Base-by-base conservation (phyloP, 768 basidiomycete species). In the Agrocybe praecox region DNA sequence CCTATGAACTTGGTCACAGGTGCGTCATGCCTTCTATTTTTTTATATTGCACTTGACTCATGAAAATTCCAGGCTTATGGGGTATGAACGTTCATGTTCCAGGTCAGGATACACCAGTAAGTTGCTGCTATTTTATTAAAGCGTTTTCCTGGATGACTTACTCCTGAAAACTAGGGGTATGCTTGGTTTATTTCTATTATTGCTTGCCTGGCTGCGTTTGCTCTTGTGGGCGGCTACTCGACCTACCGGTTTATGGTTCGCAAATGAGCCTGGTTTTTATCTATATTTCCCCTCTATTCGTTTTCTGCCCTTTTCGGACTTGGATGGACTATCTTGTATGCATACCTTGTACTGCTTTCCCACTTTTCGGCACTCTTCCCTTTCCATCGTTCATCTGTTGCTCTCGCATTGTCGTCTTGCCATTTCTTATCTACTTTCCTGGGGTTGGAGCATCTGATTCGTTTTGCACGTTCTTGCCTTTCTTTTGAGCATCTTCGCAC, bases 21-120 rank as follows among this genome's bases (percentile, higher is more conserved):
- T 87, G 53, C 26, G 79, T 66, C 11, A 19, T 34, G 24, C 40
- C 17, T 40, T 23, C n/a, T 21, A 43, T 19, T 40, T 24, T 17
- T 36, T 43, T 2, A 8, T 18, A 11, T 7, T 19, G 1, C n/a
- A 33, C 42, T 23, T 6, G 15, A 7, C 34, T 9, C 15, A 26
- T 14, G 15, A 21, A 18, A 17, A 34, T 12, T 42, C 36, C 54
- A 87, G 89, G 92, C 80, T 74, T 97, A 14, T 96, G 94, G 95
- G 96, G 96, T 12, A 98, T 98, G 96, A 99, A 98, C 76, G 96
- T 98, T 0, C 90, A 91, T 62, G 97, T 99, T 1, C 97, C 97
- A 0, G 95, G 95, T 0, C 81, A 97, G 67, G 86, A 83, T 49
- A 71, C 82, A 10, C 14, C 55, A 12, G 87, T 48, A 21, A 14